Evolutionary conservation across 495 filamentous ascomycete genomes (phyloP), one percentile per base, ranked within the genome.

Genomic region (Penicillium manginii): DNA sequence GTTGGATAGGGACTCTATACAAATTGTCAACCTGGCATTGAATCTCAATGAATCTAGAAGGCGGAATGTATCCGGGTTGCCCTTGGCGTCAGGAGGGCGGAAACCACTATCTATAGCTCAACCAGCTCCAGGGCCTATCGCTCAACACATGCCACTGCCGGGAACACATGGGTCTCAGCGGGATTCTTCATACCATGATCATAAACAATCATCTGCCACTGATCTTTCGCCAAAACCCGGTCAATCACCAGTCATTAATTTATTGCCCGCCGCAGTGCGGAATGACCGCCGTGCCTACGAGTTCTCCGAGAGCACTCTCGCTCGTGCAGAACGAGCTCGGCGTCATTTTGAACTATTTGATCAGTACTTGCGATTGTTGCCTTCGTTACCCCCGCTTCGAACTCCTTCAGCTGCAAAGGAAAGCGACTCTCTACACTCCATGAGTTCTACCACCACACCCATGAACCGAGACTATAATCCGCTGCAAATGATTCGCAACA

Each of bases 11-110:
- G 91, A 97, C 62, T 86, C 91, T 19, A 80, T 89, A 18, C 89
- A 96, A 70, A 93, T 97, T 57, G 91, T 97, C 37, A 92, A 89
- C 64, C 87, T 97, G 72, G 93, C 93, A 2, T 74, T 97, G 67
- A 93, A 88, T 65, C 73, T 97, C 50, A 96, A 89, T 75, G 91
- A 96, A 67, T 92, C 90, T 32, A 81, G 92, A 52, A 82, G 85
- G 54, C 81, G 87, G 54, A 77, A 79, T 50, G 50, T 65, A 19
- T 61, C 76, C 37, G 83, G 84, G 18, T 76, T 83, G 50, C 77
- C 86, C 48, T 77, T 80, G 46, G 66, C 81, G 4, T 82, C 85
- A 17, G 75, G 64, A 22, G 79, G 79, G 17, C 67, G 60, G 42
- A 62, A 59, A 35, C 67, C 80, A 1, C 78, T 83, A 18, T 81